A percentile compares a stretch with the other conserved stretches of the same genome.
phyloP scores from a whole-genome alignment of 495 filamentous ascomycete genomes.

The Tuber borchii region DNA sequence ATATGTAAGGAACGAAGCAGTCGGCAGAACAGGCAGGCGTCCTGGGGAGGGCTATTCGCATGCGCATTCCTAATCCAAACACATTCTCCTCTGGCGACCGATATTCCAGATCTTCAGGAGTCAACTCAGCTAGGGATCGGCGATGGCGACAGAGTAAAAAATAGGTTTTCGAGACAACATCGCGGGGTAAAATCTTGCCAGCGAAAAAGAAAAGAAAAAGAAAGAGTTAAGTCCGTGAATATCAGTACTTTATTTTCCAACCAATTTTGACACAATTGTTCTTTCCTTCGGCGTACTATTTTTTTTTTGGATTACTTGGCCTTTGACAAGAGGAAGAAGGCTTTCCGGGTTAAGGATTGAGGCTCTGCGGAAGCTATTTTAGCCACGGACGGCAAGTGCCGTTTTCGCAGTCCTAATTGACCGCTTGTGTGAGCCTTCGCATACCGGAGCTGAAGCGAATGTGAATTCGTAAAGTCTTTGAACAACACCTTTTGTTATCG shows the following conservation, averaged over 20 bases:
- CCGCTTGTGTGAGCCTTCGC: background rate
- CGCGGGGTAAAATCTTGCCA: background rate
- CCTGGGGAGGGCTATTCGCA: background rate
- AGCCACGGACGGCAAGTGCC: background rate
- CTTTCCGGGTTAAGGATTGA: background rate
- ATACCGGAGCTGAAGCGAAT: background rate
- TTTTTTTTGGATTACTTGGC: background rate
- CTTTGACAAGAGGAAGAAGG: background rate
- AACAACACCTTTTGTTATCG: background rate
- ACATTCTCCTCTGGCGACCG: background rate
- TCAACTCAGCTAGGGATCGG: background rate
- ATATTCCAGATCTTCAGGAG: background rate
- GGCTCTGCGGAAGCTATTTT: slow-evolving; percentile 4
- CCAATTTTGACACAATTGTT: background rate
- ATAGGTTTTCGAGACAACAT: background rate
- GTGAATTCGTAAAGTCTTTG: background rate
- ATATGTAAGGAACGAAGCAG: background rate
- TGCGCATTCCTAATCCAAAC: background rate
- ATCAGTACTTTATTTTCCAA: background rate
- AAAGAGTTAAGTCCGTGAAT: background rate
- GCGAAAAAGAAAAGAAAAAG: background rate
- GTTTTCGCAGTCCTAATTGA: background rate
- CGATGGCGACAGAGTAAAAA: background rate
- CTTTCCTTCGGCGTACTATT: background rate
- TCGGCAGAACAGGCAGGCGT: background rate